These are phyloP conservation scores for Porphyrellus cyaneotinctus DNA, from an alignment of 768 basidiomycete genomes.

Conservation along the genomic window DNA sequence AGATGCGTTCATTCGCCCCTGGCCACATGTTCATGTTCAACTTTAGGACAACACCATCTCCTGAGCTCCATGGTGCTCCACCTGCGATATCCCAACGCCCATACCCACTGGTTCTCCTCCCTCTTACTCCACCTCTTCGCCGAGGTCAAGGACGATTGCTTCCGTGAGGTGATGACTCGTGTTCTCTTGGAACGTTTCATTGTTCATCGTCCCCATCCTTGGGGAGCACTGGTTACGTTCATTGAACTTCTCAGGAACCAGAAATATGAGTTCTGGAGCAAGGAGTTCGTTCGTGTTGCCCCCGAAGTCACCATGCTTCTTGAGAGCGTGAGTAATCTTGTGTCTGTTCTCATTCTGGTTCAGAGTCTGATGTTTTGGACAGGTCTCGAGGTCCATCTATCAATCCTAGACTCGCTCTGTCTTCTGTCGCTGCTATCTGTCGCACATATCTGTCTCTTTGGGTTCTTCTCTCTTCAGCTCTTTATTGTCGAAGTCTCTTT, in stretches of 20 bases:
- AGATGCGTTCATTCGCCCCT: conserved; percentile 17
- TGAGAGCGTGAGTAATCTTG: conserved; percentile 60
- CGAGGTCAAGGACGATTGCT: conserved; percentile 71
- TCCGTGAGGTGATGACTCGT: conserved; percentile 80
- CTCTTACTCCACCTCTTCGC: conserved; percentile 84
- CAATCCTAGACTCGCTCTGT: conserved; percentile 63
- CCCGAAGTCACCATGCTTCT: conserved; percentile 84
- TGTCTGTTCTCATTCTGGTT: not conserved
- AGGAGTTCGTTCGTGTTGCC: conserved; percentile 77
- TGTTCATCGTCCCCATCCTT: conserved; percentile 92
- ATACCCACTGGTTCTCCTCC: conserved; percentile 97
- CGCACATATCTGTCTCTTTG: conserved; percentile 71
- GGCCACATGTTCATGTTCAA: not conserved
- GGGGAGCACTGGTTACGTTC: conserved; percentile 92
- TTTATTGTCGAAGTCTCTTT: conserved; percentile 4
- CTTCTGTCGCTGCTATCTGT: conserved; percentile 74
- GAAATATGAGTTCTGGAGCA: conserved; percentile 89
- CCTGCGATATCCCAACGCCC: conserved; percentile 95
- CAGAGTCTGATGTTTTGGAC: conserved; percentile 13
- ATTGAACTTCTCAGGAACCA: conserved; percentile 89
- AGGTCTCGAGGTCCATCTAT: conserved; percentile 80
- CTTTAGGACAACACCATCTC: conserved; percentile 88
- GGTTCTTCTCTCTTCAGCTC: conserved; percentile 36
- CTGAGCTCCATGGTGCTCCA: conserved; percentile 91
- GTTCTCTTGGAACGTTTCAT: conserved; percentile 92